These are phyloP conservation scores for Coemansia sp. DNA, from an alignment of 192 early-diverging fungal genomes.

Conservation along the genomic window DNA sequence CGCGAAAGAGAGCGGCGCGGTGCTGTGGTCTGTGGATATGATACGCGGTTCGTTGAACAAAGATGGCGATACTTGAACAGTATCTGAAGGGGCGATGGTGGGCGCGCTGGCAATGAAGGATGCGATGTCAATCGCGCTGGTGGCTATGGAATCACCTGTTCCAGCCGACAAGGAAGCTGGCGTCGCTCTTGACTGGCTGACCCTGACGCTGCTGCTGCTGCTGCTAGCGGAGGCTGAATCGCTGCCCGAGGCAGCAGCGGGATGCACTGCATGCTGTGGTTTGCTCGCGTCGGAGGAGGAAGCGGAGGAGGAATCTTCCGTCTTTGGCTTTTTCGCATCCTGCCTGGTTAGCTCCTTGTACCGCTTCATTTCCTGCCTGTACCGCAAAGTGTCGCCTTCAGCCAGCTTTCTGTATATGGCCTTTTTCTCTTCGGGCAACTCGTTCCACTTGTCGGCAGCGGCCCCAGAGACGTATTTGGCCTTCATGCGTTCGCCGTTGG, in stretches of 20 bases:
- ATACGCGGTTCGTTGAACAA: slow-evolving; percentile 24
- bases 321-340: slow-evolving; percentile 12
- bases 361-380: slow-evolving; percentile 66
- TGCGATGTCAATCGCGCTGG: background rate
- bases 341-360: slow-evolving; percentile 38
- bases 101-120: slow-evolving; percentile 14
- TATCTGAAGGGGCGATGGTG: slow-evolving; percentile 1
- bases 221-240: no score
- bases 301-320: no score
- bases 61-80: slow-evolving; percentile 7
- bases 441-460: slow-evolving; percentile 57
- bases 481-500: slow-evolving; percentile 10
- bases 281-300: background rate
- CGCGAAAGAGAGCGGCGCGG: background rate
- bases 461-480: slow-evolving; percentile 24
- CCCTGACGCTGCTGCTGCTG: background rate
- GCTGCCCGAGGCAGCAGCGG: background rate
- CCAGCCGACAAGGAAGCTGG: slow-evolving; percentile 8
- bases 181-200: background rate
- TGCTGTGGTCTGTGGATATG: slow-evolving; percentile 9
- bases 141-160: slow-evolving; percentile 2
- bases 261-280: background rate
- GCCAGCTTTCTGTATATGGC: slow-evolving; percentile 59
- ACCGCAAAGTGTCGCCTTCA: slow-evolving; percentile 63
- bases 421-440: slow-evolving; percentile 56